These are phyloP conservation scores for Ophiostoma australiae DNA, from an alignment of 2,329 filamentous ascomycete genomes.

Conservation along the genomic window DNA sequence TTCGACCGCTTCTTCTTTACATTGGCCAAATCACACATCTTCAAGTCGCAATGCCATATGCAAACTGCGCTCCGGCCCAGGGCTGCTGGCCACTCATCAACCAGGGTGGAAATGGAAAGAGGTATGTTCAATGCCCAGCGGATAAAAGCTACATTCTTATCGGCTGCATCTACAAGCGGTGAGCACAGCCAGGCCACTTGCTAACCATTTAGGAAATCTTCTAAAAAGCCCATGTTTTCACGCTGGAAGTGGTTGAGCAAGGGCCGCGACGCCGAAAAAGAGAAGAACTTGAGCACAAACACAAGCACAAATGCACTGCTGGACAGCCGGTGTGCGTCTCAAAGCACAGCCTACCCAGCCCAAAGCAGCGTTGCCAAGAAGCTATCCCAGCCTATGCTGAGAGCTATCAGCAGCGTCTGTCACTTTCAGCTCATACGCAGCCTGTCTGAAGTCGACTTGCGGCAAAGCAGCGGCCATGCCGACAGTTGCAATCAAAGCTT, in stretches of 20 bases:
- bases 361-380: slow-evolving; percentile 18
- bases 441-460: not conserved
- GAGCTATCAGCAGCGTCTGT: slow-evolving; percentile 21
- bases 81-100: slow-evolving; percentile 17
- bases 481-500: not conserved
- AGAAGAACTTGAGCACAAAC: not conserved
- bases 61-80: slow-evolving; percentile 9
- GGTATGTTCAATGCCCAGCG: not conserved
- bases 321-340: not conserved
- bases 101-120: slow-evolving; percentile 14
- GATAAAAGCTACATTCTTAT: not conserved
- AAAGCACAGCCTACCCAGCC: not conserved
- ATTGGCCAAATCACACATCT: not conserved
- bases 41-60: not conserved
- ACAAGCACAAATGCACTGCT: not conserved
- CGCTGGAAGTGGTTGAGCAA: slow-evolving; percentile 20
- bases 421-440: not conserved
- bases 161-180: not conserved
- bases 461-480: not conserved
- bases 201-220: slow-evolving; percentile 19
- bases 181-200: not conserved
- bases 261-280: slow-evolving; percentile 5
- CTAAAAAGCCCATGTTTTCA: slow-evolving; percentile 15
- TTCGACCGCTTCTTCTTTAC: not conserved
- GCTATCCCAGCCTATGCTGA: slow-evolving; percentile 20